Conservation (phyloP, 2,329 filamentous ascomycete species). For the Microdochium nivale region DNA sequence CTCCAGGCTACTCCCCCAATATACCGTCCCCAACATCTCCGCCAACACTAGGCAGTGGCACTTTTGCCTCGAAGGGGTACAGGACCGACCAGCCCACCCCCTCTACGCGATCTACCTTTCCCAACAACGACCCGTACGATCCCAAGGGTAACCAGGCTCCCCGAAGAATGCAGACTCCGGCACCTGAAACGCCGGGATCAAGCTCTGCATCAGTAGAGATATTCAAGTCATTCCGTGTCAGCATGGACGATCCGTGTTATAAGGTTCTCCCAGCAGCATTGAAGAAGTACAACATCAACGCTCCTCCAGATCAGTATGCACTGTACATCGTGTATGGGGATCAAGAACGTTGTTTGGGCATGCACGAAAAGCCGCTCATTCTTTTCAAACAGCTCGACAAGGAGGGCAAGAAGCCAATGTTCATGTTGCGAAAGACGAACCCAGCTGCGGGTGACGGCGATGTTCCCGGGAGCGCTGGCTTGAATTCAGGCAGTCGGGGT, state of each 20-base stretch:
- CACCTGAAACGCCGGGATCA: constrained; percentile 49
- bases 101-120: constrained; percentile 46
- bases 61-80: constrained; percentile 54
- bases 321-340: constrained; percentile 99
- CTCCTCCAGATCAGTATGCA: constrained; percentile 94
- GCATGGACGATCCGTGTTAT: constrained; percentile 95
- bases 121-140: constrained; percentile 36
- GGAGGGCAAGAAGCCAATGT: constrained; percentile 98
- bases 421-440: constrained; percentile 76
- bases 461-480: constrained; percentile 44
- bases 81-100: constrained; percentile 46
- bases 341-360: constrained; percentile 83
- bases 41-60: constrained; percentile 41
- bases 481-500: constrained; percentile 35
- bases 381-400: constrained; percentile 96
- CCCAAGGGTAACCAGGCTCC: constrained; percentile 32
- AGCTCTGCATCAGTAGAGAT: constrained; percentile 72
- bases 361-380: constrained; percentile 90
- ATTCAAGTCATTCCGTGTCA: constrained; percentile 97
- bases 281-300: constrained; percentile 97
- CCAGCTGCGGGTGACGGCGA: constrained; percentile 41
- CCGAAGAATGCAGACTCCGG: constrained; percentile 53
- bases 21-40: constrained; percentile 64
- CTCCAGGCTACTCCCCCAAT: constrained; percentile 55
- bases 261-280: constrained; percentile 93